Evolutionary conservation across 768 basidiomycete genomes (phyloP), one percentile per base, ranked within the genome.

Genomic region (Boletus eberwhitei): DNA sequence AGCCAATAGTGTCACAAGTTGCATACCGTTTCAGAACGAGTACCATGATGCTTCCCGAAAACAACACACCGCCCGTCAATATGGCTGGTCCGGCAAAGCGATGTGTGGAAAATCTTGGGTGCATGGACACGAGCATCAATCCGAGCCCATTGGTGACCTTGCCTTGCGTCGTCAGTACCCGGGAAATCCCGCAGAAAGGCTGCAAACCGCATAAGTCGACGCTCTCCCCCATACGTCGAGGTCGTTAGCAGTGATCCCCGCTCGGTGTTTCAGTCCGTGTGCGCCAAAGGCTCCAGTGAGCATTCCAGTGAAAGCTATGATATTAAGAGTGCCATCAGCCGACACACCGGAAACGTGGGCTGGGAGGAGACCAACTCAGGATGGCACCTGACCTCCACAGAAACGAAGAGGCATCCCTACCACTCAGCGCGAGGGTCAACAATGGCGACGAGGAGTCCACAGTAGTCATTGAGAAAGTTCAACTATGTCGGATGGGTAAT

Each of bases 121-220:
- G 85, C 64, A 82, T 63, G 2, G 87, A 87, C 12, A 88, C 63
- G 11, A 81, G 67, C 61, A 89, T 68, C 52, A 89, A 71, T 0
- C 78, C 85, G 12, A 90, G 76, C 14, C 88, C 88, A 53, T 90
- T 88, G 64, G 77, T 80, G 38, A 88, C 73, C 87, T 90, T 64
- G 29, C 8, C 40, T 11, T 38, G 11, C 40, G n/a, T 14, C 16
- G 35, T 61, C 46, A 68, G 60, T 52, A 35, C 52, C 21, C 14
- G 21, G 36, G 46, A 35, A 45, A 42, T 19, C 35, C 29, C n/a
- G 3, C 32, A 45, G 29, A 55, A 19, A 40, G n/a, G 22, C 13
- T 26, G 63, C 79, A 36, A 66, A 89, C 87, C 60, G 81, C 77
- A 66, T 88, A 90, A 56, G 75, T 74, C 8, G 85, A 73, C 6